These are phyloP conservation scores for Aureobasidium sp. DNA, from an alignment of 2,329 filamentous ascomycete genomes.

Conservation along the genomic window DNA sequence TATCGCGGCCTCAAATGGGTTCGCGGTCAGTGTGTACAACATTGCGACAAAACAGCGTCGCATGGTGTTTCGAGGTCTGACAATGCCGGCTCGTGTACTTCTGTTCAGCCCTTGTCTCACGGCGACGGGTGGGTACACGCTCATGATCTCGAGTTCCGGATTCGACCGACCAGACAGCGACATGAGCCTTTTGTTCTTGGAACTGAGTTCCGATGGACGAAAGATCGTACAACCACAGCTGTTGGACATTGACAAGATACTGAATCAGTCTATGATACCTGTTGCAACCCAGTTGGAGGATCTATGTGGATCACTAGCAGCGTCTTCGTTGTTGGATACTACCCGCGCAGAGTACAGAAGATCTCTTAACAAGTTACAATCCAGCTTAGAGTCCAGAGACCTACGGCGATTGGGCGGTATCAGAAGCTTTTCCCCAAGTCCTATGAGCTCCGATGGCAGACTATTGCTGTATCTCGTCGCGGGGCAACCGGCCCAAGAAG, in stretches of 20 bases:
- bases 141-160: neutral
- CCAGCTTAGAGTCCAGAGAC: neutral
- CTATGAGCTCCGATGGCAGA: neutral
- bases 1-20: neutral
- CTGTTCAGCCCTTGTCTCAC: neutral
- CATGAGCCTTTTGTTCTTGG: neutral
- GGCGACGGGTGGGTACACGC: neutral
- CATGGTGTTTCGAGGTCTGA: neutral
- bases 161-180: neutral
- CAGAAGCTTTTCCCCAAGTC: neutral
- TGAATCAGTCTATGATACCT: neutral
- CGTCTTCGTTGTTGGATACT: neutral
- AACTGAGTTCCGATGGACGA: neutral
- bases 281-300: neutral
- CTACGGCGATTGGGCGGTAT: neutral
- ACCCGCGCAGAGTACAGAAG: neutral
- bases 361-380: neutral
- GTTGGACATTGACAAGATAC: neutral
- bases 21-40: neutral
- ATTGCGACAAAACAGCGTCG: neutral
- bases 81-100: neutral
- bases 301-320: neutral
- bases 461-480: neutral
- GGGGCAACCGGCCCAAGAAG: neutral
- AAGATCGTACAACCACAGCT: neutral